Evolutionary conservation across 331 rosid genomes (phyloP), one percentile per base, ranked within the genome.

Genomic region (Stylosanthes scabra): DNA sequence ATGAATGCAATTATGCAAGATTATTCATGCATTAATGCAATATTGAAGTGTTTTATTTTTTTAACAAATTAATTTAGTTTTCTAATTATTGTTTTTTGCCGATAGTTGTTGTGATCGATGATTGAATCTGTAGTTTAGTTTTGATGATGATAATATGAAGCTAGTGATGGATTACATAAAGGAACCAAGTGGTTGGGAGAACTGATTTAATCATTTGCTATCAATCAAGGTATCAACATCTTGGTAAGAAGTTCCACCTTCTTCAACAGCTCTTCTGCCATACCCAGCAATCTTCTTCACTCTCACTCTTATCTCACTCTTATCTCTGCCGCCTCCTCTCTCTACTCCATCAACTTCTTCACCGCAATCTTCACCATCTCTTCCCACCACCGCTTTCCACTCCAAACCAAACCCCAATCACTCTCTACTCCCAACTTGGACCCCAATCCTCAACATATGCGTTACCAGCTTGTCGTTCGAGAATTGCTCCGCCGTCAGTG

Each of bases 401-500:
- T 52, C 75, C 0, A 1, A 15, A 34, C 63, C 14, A 71, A 74
- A 74, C 4, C 11, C 5, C 63, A 14, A 52, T 88, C 93, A 86
- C 59, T 88, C 90, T 31, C n/a, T 56, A n/a, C 72, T 84, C 46
- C 93, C 90, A 34, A 84, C 89, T 20, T 66, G 81, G 2, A 83
- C 83, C 4, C 90, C 92, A n/a, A 71, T 42, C 64, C 60, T 63
- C 81, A 83, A 64, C 45, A 88, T 86, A 34, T 74, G 55, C 1
- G 81, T 85, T 3, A 88, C 9, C 77, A 88, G 12, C 59, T 81
- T 88, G 85, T 88, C 92, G 6, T 85, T 85, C 57, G 44, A 66
- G 61, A 85, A 88, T 31, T 88, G 88, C 74, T 88, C 90, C 0
- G 92, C 92, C 1, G 81, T 14, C 3, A 88, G 63, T 0, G 93